Percentiles rank a stretch among this genome's conserved stretches.
Evolutionary conservation across 129 eudicot species (phyloP).

Genomic region (Flaveria brownii): DNA sequence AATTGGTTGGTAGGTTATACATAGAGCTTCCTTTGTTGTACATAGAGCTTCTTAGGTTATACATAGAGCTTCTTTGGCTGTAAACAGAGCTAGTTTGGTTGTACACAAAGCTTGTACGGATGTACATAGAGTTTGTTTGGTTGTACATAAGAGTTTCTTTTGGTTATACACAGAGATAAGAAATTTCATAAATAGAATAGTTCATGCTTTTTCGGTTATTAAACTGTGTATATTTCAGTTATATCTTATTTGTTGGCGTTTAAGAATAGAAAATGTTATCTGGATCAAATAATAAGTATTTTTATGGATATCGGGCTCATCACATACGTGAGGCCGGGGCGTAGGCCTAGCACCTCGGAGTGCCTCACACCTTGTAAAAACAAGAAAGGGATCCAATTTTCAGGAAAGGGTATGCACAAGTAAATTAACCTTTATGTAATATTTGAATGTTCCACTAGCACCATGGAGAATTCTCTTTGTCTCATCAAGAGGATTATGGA

Average conservation of each 20-base stretch:
- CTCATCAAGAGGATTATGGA: constrained; percentile 91
- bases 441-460: constrained; percentile 90
- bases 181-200: background rate
- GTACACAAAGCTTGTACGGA: too few species aligned
- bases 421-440: constrained; percentile 85
- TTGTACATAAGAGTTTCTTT: too few species aligned
- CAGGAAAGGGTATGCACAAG: background rate
- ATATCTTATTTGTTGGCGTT: background rate
- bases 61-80: too few species aligned
- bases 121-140: too few species aligned
- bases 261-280: background rate
- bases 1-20: too few species aligned
- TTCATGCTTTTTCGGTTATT: background rate
- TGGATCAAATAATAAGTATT: background rate
- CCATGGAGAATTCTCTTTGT: constrained; percentile 65
- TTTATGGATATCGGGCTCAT: background rate
- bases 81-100: too few species aligned
- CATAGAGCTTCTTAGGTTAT: too few species aligned
- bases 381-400: background rate
- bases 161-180: background rate
- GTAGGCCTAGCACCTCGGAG: background rate
- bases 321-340: background rate
- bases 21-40: too few species aligned
- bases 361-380: background rate
- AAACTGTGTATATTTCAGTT: background rate